Base-by-base conservation (phyloP, 768 basidiomycete species). In the Xerocomus spinulosus region DNA sequence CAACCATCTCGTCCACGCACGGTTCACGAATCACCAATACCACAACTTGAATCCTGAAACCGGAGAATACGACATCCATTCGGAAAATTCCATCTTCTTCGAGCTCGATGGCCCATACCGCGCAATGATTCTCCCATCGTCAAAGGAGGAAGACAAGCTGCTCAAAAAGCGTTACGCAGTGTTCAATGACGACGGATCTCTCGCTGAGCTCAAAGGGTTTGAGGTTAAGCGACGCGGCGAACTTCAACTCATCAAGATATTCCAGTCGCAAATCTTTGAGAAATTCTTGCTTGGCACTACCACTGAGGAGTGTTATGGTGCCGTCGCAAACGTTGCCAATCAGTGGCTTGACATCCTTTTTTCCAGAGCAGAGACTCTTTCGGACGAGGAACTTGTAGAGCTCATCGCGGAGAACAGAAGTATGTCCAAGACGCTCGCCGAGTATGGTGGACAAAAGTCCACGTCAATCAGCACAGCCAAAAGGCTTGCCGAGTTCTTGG, bases 11-110 rank as follows among this genome's bases (percentile, higher is more conserved):
- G 95, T 98, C 34, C 79, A 98, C 60, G 93, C 86, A 29, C 74
- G 85, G 58, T 98, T 98, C 71, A 99, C 96, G 45, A 98, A 99
- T 60, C 81, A 98, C 54, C 95, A 98, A 66, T 99, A 99, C 65
- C 96, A 98, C 66, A 86, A 94, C 57, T 74, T 95, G 18, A 84
- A 97, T 61, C 78, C 80, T 7, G 83, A 85, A 42, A 86, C 86
- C 0, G 93, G 94, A 24, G 81, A 85, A 52, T 97, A 96, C 68
- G 73, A 73, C 17, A 71, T 98, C 24, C 88, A 90, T 52, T 90
- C 85, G 68, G 96, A 98, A 69, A 98, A 99, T 69, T 95, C 92
- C 14, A 99, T 99, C 68, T 99, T 98, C 75, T 98, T 99, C 72
- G 95, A 99, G 68, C 77, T 99, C 50, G 95, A 99, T 57, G 96